phyloP scores from a whole-genome alignment of 2,329 filamentous ascomycete genomes.

The Microdochium trichocladiopsis region DNA sequence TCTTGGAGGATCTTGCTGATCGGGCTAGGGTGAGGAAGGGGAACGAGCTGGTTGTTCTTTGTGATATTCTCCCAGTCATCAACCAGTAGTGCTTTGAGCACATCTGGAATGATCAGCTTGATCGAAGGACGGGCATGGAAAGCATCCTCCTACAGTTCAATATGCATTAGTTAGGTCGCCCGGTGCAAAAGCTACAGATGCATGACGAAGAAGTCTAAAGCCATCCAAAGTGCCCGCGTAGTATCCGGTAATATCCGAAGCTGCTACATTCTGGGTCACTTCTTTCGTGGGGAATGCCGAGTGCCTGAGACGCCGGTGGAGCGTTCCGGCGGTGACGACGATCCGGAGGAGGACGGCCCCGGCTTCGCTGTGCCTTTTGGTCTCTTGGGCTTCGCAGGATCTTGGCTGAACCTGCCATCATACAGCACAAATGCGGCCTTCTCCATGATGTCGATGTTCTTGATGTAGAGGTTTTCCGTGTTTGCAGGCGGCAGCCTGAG shows the following conservation, averaged over 20 bases:
- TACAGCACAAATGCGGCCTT: neutral
- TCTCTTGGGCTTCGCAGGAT: neutral
- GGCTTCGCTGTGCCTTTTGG: neutral
- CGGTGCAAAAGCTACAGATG: too few species aligned
- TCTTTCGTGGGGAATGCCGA: neutral
- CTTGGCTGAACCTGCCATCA: neutral
- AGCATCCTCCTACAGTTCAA: conserved; percentile 64
- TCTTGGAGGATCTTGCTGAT: conserved; percentile 74
- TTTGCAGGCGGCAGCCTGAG: neutral
- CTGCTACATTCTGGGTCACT: too few species aligned
- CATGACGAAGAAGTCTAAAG: neutral
- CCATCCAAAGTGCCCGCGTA: neutral
- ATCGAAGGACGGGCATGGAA: conserved; percentile 82
- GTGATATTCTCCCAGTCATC: conserved; percentile 99
- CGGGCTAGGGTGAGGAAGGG: conserved; percentile 69
- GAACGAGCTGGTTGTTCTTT: conserved; percentile 85
- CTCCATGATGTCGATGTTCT: neutral
- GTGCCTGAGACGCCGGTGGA: neutral
- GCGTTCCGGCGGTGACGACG: neutral
- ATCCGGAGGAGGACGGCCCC: neutral
- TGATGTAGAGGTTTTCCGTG: neutral
- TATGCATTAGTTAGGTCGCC: neutral
- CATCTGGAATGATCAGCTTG: conserved; percentile 78
- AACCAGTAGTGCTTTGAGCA: conserved; percentile 84
- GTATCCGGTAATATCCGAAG: neutral